These are phyloP conservation scores for Strigomonas oncopelti DNA, from an alignment of 208 protist species.

Conservation along the genomic window DNA sequence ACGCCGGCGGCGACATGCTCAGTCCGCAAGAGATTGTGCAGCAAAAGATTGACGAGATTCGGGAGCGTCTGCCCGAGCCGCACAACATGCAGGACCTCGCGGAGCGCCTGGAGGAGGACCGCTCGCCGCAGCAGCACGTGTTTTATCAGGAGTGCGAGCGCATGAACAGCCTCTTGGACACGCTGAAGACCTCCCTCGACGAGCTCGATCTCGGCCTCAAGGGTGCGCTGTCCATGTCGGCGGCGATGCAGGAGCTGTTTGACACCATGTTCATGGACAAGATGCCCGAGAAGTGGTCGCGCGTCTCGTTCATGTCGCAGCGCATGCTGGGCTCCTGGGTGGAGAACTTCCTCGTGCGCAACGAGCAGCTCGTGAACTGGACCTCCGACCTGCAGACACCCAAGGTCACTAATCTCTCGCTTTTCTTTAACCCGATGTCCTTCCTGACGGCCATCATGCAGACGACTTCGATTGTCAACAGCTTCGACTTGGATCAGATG, in stretches of 20 bases:
- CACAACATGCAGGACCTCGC: conserved; percentile 91
- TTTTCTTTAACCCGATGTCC: conserved; percentile 99
- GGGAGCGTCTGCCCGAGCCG: conserved; percentile 85
- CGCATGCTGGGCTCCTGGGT: conserved; percentile 94
- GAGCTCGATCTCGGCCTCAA: conserved; percentile 97
- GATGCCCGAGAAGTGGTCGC: conserved; percentile 93
- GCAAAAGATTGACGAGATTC: conserved; percentile 91
- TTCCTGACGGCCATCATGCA: conserved; percentile 99
- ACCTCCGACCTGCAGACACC: conserved; percentile 89
- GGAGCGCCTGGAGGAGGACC: conserved; percentile 94
- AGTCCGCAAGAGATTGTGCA: conserved; percentile 89
- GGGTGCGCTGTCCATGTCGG: conserved; percentile 92
- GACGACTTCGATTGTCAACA: conserved; percentile 96
- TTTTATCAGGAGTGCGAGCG: conserved; percentile 98
- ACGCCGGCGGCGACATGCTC: conserved; percentile 79
- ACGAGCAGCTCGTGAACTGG: conserved; percentile 94
- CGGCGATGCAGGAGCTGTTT: conserved; percentile 90
- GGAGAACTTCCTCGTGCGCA: conserved; percentile 92
- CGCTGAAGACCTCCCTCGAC: conserved; percentile 89
- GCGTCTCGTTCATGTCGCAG: conserved; percentile 95
- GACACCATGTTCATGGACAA: conserved; percentile 90
- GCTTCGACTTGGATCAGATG: conserved; percentile 97
- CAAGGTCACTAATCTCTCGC: conserved; percentile 92
- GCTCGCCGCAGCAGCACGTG: conserved; percentile 96
- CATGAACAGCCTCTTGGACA: conserved; percentile 96